Percentiles rank a stretch among this genome's conserved stretches.
Conservation (phyloP, 805 yeast genomes). For the Hanseniaspora singularis region DNA sequence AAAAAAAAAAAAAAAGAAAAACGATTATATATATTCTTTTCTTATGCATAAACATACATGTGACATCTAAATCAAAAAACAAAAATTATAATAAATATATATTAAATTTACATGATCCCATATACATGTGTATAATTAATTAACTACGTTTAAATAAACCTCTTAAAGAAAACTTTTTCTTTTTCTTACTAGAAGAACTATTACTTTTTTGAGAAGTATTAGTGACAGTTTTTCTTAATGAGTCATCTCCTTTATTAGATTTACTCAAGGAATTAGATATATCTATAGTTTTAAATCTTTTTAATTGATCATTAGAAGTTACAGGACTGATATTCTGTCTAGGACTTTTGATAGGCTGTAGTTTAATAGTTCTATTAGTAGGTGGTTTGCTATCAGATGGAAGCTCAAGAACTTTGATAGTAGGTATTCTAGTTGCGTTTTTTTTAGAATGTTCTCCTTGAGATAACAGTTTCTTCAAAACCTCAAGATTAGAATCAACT, state of each 20-base stretch:
- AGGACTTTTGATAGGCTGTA: conserved; percentile 6
- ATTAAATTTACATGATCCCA: no score
- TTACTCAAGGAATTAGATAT: no score
- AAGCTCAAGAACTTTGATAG: background rate
- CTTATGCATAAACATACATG: no score
- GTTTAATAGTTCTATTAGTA: conserved; percentile 5
- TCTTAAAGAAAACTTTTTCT: background rate
- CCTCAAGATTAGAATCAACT: background rate
- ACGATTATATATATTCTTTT: no score
- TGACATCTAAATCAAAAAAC: no score
- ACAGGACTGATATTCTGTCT: background rate
- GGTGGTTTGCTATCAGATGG: conserved; percentile 3
- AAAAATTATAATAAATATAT: no score
- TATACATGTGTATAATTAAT: background rate
- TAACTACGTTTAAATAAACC: background rate
- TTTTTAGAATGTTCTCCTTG: conserved; percentile 12
- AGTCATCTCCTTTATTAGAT: no score
- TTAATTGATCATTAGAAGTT: background rate
- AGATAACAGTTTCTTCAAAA: conserved; percentile 6
- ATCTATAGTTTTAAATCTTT: background rate
- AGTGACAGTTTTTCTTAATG: background rate
- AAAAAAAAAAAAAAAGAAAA: no score
- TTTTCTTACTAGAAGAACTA: conserved; percentile 1
- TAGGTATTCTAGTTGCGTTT: background rate
- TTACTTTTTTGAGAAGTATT: conserved; percentile 3